phyloP scores from a whole-genome alignment of 371 early-diverging fungal genomes.

The Coemansia sp. region DNA sequence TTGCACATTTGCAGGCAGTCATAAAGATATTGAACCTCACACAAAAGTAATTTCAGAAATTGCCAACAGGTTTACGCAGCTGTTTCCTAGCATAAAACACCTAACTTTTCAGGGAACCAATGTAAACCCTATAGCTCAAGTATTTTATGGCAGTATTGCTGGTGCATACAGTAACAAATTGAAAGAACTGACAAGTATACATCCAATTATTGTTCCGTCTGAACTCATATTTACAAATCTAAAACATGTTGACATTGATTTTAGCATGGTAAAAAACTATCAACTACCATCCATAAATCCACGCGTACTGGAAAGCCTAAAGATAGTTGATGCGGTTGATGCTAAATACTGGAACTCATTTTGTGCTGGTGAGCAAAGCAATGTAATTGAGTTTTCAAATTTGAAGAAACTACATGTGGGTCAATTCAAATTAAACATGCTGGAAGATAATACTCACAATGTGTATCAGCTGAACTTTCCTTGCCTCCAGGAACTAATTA shows the following conservation, averaged over 20 bases:
- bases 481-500: background rate
- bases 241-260: background rate
- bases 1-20: background rate
- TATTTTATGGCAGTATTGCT: background rate
- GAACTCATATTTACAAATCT: background rate
- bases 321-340: background rate
- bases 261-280: background rate
- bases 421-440: background rate
- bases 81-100: background rate
- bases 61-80: background rate
- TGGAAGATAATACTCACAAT: too few relatives aligned
- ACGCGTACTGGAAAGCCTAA: background rate
- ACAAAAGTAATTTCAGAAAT: background rate
- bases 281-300: background rate
- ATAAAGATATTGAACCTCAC: background rate
- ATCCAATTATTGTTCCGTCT: background rate
- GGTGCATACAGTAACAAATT: background rate
- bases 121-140: background rate
- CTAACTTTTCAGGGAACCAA: background rate
- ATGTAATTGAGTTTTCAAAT: conserved; percentile 1
- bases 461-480: background rate
- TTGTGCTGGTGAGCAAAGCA: background rate
- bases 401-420: background rate
- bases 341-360: background rate
- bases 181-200: background rate